Evolutionary conservation across 202 grass and related monocot species (phyloP).

Genomic region (Carex arenaria): DNA sequence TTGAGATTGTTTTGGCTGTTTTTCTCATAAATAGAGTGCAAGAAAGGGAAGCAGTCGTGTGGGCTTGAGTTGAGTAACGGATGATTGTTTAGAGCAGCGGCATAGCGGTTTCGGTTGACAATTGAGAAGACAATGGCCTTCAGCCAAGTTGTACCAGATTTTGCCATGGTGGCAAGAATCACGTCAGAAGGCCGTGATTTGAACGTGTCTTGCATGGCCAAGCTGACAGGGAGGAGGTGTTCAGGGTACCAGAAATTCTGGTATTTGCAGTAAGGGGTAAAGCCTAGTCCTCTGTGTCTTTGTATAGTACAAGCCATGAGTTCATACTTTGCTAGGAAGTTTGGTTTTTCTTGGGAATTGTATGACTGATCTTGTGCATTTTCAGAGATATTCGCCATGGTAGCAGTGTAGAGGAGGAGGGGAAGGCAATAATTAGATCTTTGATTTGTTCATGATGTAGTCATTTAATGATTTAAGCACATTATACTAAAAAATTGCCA

Average conservation of each 20-base stretch:
- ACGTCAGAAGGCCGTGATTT: slow-evolving; percentile 26
- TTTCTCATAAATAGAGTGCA: slow-evolving; percentile 17
- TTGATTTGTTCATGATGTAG: not conserved
- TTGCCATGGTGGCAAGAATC: slow-evolving; percentile 33
- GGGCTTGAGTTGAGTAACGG: slow-evolving; percentile 29
- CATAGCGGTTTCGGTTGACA: slow-evolving; percentile 8
- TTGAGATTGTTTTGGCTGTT: not conserved
- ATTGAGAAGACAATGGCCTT: slow-evolving; percentile 42
- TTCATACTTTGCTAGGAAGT: not conserved
- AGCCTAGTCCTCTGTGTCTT: not conserved
- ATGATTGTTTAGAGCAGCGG: not conserved
- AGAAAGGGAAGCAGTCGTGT: slow-evolving; percentile 41
- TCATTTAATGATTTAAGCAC: not conserved
- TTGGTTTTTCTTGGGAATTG: not conserved
- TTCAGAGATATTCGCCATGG: not conserved
- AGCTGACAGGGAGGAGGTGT: slow-evolving; percentile 25
- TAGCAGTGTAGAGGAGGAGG: not conserved
- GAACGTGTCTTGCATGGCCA: slow-evolving; percentile 30
- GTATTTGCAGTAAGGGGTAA: not conserved
- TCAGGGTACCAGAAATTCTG: slow-evolving; percentile 32
- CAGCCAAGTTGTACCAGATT: slow-evolving; percentile 44
- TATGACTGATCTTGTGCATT: not conserved
- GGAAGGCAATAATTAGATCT: not conserved
- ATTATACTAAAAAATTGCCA: not conserved
- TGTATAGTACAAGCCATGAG: slow-evolving; percentile 7